Evolutionary conservation across 345 rosid genomes (phyloP), one percentile per base, ranked within the genome.

Genomic region (Gossypium arboreum): DNA sequence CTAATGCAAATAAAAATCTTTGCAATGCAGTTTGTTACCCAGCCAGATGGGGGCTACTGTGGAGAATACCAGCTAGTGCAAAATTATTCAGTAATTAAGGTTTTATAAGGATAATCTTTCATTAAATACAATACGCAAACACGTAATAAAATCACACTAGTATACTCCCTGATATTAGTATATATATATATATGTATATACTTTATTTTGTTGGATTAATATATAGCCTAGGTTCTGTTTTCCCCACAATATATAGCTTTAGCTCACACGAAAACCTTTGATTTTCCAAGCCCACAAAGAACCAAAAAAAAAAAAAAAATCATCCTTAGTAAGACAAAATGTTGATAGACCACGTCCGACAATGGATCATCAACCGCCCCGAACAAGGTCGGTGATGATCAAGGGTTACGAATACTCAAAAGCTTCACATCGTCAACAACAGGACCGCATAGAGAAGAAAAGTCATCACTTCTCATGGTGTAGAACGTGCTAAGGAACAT

Each of bases 401-500:
- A 80, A 55, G 79, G 78, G 54, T 61, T 75, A 44, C 83, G 83
- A 45, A 79, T 81, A 39, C 92, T 86, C 75, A 89, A 58, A 67
- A 94, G 81, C 75, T 76, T 87, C 63, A 90, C 91, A 44, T 92
- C 93, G 48, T 94, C 96, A 16, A 94, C 62, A 6, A 92, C 92
- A 0, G 98, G 97, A 0, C 98, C 94, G 22, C 98, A 94, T 4
- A 94, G 85, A 5, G 94, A 87, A 62, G 92, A 87, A 67, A 84
- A 88, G 79, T 89, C 88, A 20, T 90, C 97, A 55, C 76, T 89
- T 72, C 87, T 89, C 91, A 87, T 92, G 0, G 87, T 81, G 77
- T 94, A 92, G 57, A 79, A 92, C 2, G 97, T 88, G 84, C 97
- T 89, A 15, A 81, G 84, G 84, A 94, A 89, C 88, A 81, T 80